Evolutionary conservation across 164 flowering plant species (phyloP), one percentile per base, ranked within the genome.

Genomic region (Pachysandra terminalis): DNA sequence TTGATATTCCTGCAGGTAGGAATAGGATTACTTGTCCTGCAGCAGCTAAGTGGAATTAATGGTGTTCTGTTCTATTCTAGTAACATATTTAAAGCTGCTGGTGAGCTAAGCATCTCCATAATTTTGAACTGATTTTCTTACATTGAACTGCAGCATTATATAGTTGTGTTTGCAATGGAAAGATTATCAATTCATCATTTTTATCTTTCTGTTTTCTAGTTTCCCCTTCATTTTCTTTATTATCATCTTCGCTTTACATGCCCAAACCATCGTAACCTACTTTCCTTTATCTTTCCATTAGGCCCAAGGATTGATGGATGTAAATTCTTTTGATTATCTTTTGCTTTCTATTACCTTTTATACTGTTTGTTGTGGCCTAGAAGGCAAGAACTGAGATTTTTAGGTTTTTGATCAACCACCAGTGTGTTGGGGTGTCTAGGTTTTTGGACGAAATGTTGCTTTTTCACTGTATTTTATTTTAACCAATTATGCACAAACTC

Each of bases 31-130:
- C 90, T 95, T 53, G 58, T 84, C 48, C 78, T 95, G 73, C 98
- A 95, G 74, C 98, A 95, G 78, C 82, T 87, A 45, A 75, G 83
- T 75, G 98, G 98, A 79, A 82, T 85, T 35, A 95, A 95, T 80
- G 98, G 84, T 55, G 87, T 95, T 74, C 80, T 95, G 23, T 95
- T 90, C 80, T 95, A 95, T 72, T 84, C 98, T 59, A 90, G 83
- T 68, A 83, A 64, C 68, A 95, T 91, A 73, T 95, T 95, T 74
- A 76, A 72, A 80, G 63, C 87, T 72, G 96, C 96, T 63, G 97
- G 97, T 90, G 73, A 71, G 82, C n/a, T 70, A 23, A 13, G 40
- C 23, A 61, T 72, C 19, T 62, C 13, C 22, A 56, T n/a, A n/a
- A n/a, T n/a, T n/a, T n/a, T n/a, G n/a, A n/a, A n/a, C 15, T 59